These are phyloP conservation scores for Penicillium crustosum DNA, from an alignment of 2,329 filamentous ascomycete species.

Conservation along the genomic window DNA sequence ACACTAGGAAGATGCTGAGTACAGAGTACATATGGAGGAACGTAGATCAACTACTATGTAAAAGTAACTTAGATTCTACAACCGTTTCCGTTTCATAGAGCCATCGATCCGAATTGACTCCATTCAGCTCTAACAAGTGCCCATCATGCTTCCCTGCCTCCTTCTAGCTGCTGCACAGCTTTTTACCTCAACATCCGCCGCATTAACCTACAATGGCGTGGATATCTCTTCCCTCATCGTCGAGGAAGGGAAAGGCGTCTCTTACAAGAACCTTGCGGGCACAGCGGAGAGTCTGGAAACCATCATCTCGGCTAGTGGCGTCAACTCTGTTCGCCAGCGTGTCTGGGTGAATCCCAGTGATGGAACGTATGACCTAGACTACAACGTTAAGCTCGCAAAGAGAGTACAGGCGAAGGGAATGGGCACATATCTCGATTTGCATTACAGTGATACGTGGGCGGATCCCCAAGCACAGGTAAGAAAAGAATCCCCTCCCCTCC, in stretches of 20 bases:
- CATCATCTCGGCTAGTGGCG: slow-evolving; percentile 61
- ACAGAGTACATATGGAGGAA: background rate
- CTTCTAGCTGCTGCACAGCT: slow-evolving; percentile 18
- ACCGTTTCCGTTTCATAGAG: background rate
- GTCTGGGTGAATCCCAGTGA: slow-evolving; percentile 68
- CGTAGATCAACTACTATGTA: background rate
- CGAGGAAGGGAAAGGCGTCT: slow-evolving; percentile 61
- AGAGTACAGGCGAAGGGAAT: slow-evolving; percentile 64
- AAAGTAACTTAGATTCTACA: background rate
- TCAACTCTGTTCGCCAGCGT: slow-evolving; percentile 70
- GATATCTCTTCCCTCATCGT: slow-evolving; percentile 69
- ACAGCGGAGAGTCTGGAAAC: slow-evolving; percentile 58
- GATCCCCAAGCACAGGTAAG: slow-evolving; percentile 62
- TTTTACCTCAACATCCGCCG: slow-evolving; percentile 35
- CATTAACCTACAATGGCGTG: slow-evolving; percentile 64
- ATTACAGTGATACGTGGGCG: slow-evolving; percentile 70
- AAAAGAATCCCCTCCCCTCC: background rate
- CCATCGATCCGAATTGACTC: background rate
- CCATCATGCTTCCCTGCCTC: slow-evolving; percentile 14
- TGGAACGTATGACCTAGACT: slow-evolving; percentile 67
- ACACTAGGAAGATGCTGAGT: background rate
- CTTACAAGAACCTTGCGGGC: slow-evolving; percentile 60
- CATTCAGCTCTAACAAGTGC: background rate
- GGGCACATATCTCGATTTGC: slow-evolving; percentile 62
- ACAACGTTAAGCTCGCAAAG: slow-evolving; percentile 67